Evolutionary conservation across 1,284 basidiomycete species (phyloP), one percentile per base, ranked within the genome.

Genomic region (Boletus mariae): DNA sequence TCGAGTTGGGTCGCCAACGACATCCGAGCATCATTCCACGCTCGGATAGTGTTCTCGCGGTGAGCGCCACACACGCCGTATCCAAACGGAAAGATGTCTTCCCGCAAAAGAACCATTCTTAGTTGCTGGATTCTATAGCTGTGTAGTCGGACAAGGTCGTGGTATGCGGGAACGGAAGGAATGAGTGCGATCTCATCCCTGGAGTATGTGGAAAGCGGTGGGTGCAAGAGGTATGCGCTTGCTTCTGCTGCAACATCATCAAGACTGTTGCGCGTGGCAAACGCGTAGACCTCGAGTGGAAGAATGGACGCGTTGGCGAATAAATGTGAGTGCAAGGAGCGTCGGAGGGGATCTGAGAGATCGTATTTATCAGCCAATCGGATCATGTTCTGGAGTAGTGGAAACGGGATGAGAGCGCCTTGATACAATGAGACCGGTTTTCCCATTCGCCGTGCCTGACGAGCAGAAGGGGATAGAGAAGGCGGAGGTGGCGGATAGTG

Each of bases 71-170:
- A 87, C 54, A 67, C 68, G 10, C 85, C 84, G 54, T 87, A 87
- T 25, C 82, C 82, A 67, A 84, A 80, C 20, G 85, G 85, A 59
- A 87, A 87, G 32, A 87, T 73, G 28, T 80, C 77, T 60, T 85
- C 83, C 17, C 68, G 71, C 40, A 80, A 62, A 25, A 86, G 62
- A 6, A 82, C 65, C 23, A 74, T 71, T 42, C 75, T 74, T 45
- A 87, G 64, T 32, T 71, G 71, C 61, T 75, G 73, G 32, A 79
- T 73, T 46, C 85, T 77, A 54, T 75, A 67, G 47, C 74, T 73
- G 54, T 87, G 85, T 48, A 87, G 68, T 40, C 72, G 74, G 45
- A 80, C 72, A 17, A 87, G 71, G 53, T 76, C 71, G 59, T 87
- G 85, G 59, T 84, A 84, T 12, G 82, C 80, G 43, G 75, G 63